These are phyloP conservation scores for Anastatica hierochuntica DNA, from an alignment of 345 rosid genomes.

Conservation along the genomic window DNA sequence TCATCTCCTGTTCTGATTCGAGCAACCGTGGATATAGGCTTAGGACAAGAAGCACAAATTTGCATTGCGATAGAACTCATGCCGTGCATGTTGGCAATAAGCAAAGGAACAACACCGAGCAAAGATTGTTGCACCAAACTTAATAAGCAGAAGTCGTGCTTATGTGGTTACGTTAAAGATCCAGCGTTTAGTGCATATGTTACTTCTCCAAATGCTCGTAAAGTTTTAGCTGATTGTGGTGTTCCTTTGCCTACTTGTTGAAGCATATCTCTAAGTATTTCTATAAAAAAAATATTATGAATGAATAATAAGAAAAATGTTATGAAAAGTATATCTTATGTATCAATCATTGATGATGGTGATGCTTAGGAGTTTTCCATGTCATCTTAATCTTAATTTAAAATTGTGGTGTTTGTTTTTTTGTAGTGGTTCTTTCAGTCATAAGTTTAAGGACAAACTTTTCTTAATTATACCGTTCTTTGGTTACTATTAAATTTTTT, in stretches of 20 bases:
- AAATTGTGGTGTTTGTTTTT: too few species aligned
- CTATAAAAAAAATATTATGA: too few species aligned
- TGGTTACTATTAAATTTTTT: too few species aligned
- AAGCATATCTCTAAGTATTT: too few species aligned
- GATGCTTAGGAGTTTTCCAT: too few species aligned
- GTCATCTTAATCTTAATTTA: too few species aligned
- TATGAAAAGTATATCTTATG: too few species aligned
- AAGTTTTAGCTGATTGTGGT: neutral
- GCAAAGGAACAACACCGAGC: neutral
- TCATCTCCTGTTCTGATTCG: neutral
- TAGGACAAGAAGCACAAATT: neutral
- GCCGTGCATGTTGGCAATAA: conserved; percentile 15
- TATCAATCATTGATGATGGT: too few species aligned
- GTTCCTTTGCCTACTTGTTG: conserved; percentile 4
- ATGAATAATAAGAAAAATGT: too few species aligned
- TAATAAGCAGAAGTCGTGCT: conserved; percentile 22
- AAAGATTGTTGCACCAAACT: conserved; percentile 18
- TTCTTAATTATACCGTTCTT: too few species aligned
- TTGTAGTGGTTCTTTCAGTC: too few species aligned
- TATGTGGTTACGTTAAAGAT: conserved; percentile 24
- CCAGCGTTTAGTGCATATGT: conserved; percentile 16
- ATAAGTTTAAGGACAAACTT: too few species aligned
- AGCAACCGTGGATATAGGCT: neutral
- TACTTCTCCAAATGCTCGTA: conserved; percentile 21
- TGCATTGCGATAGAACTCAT: conserved; percentile 17